Evolutionary conservation across 345 rosid species (phyloP).

Genomic region (Crucihimalaya himalaica): DNA sequence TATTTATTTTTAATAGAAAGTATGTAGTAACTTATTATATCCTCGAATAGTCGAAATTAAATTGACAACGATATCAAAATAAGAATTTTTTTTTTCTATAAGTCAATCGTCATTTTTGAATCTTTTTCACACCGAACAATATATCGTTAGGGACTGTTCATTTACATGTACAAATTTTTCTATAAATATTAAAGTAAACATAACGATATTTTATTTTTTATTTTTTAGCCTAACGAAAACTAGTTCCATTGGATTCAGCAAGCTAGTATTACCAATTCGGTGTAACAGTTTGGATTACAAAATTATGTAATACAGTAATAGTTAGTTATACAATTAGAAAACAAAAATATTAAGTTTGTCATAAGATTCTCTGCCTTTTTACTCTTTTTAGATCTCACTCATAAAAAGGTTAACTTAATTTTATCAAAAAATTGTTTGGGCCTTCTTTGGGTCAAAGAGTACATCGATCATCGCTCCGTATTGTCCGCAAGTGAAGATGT

Average conservation of each 20-base stretch:
- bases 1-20: too few relatives aligned
- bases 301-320: neutral
- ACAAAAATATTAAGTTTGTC: neutral
- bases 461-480: conserved; percentile 41
- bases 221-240: neutral
- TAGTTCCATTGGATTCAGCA: neutral
- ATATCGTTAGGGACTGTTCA: neutral
- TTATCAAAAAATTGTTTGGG: neutral
- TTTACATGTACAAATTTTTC: neutral
- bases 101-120: neutral
- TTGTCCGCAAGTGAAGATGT: conserved; percentile 43
- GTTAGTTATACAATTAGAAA: neutral
- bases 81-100: neutral
- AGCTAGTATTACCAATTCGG: conserved; percentile 9
- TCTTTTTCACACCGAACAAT: neutral
- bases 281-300: neutral
- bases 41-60: neutral
- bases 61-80: neutral
- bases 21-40: too few relatives aligned
- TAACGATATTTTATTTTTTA: neutral
- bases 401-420: neutral
- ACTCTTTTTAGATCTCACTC: conserved; percentile 31
- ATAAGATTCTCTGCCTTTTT: conserved; percentile 33
- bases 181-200: too few relatives aligned
- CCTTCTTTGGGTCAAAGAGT: conserved; percentile 21